These are phyloP conservation scores for Pythium grandisporangium DNA, from an alignment of 352 stramenopile genomes.

Conservation along the genomic window DNA sequence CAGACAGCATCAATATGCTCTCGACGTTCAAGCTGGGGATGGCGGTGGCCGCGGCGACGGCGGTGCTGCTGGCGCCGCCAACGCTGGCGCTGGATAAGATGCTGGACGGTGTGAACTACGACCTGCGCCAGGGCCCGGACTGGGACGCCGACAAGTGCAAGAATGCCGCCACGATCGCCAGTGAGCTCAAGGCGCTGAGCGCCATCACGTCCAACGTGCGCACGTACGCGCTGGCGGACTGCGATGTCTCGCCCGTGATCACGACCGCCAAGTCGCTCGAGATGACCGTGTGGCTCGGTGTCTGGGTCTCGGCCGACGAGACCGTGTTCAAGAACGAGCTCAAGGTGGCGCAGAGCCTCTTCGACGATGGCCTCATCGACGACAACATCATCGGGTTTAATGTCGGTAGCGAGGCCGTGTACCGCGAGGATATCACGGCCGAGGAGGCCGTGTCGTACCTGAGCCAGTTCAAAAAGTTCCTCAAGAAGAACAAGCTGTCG, in stretches of 20 bases:
- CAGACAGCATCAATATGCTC: no score
- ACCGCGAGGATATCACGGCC: constrained; percentile 65
- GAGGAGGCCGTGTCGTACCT: constrained; percentile 64
- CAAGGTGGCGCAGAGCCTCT: constrained; percentile 44
- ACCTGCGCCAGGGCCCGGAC: constrained; percentile 68
- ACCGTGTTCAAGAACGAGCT: constrained; percentile 65
- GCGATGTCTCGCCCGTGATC: constrained; percentile 62
- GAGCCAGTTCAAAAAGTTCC: constrained; percentile 63
- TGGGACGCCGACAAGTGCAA: constrained; percentile 80
- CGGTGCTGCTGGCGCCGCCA: constrained; percentile 17
- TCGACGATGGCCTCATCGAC: constrained; percentile 55
- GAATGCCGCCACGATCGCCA: constrained; percentile 37
- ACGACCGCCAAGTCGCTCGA: constrained; percentile 50
- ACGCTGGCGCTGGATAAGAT: constrained; percentile 52
- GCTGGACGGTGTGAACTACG: constrained; percentile 81
- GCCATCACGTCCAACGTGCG: constrained; percentile 63
- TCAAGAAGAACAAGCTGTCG: constrained; percentile 43
- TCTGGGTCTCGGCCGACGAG: constrained; percentile 68
- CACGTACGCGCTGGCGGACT: constrained; percentile 75
- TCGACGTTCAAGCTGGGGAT: constrained; percentile 18
- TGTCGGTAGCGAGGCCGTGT: constrained; percentile 74
- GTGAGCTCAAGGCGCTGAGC: constrained; percentile 61
- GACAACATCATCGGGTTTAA: constrained; percentile 78
- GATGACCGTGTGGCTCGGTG: constrained; percentile 72
- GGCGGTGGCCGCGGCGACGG: constrained; percentile 11